Conservation (phyloP, 1,139 yeast species). For the Geotrichum reessii region DNA sequence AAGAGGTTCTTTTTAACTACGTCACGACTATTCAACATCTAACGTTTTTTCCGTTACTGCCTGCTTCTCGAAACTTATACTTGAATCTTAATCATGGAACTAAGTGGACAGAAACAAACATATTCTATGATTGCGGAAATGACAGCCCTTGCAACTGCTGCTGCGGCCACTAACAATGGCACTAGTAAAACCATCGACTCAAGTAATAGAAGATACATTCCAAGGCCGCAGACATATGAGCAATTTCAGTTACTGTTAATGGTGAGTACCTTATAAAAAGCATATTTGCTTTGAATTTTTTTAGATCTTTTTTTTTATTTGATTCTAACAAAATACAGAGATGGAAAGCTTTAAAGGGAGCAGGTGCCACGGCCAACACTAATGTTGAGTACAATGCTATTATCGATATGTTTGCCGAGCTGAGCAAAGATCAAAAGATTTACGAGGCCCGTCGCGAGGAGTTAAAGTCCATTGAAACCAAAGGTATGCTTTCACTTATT, state of each 20-base stretch:
- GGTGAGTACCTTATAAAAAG: conserved; percentile 24
- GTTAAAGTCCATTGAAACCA: conserved; percentile 9
- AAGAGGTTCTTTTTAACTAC: background rate
- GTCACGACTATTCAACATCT: background rate
- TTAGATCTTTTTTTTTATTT: too few species aligned
- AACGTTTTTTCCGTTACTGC: background rate
- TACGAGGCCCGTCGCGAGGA: conserved; percentile 5
- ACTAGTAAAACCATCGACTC: background rate
- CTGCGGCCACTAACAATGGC: background rate
- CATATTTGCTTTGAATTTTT: too few species aligned
- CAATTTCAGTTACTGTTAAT: conserved; percentile 35
- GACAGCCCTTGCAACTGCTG: background rate
- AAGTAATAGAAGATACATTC: conserved; percentile 16
- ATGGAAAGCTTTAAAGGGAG: conserved; percentile 38
- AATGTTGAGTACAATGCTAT: conserved; percentile 38
- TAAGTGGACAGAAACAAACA: background rate
- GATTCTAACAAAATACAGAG: conserved; percentile 27
- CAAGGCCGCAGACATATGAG: conserved; percentile 33
- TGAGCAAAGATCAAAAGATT: conserved; percentile 27
- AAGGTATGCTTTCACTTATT: background rate
- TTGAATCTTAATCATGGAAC: background rate
- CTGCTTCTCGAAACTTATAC: background rate
- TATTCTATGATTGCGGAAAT: background rate
- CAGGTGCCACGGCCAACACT: conserved; percentile 32
- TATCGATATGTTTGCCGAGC: conserved; percentile 32